These are phyloP conservation scores for Amanita fuliginea DNA, from an alignment of 768 basidiomycete species.

Conservation along the genomic window DNA sequence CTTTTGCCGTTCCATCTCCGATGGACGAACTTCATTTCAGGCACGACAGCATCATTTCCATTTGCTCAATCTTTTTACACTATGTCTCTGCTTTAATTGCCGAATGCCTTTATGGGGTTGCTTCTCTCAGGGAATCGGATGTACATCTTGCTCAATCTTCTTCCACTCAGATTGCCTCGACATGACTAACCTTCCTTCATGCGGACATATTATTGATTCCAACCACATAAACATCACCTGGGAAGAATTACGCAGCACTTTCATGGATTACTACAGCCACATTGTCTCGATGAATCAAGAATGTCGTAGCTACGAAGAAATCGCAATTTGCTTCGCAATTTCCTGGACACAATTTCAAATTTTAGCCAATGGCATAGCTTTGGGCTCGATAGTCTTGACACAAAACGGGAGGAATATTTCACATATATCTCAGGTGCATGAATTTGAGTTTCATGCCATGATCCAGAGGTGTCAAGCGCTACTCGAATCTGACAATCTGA, in stretches of 20 bases:
- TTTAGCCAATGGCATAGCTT: constrained; percentile 50
- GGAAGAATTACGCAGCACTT: constrained; percentile 43
- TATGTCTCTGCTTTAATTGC: constrained; percentile 64
- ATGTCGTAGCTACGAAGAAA: constrained; percentile 53
- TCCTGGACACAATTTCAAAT: constrained; percentile 62
- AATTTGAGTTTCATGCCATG: constrained; percentile 51
- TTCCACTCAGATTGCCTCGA: constrained; percentile 12
- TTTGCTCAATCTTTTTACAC: constrained; percentile 56
- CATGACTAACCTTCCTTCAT: constrained; percentile 15
- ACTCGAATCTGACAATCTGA: constrained; percentile 29
- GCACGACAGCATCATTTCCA: constrained; percentile 40
- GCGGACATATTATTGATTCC: constrained; percentile 30
- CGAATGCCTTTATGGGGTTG: constrained; percentile 65
- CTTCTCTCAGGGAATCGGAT: constrained; percentile 51
- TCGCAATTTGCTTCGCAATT: constrained; percentile 46
- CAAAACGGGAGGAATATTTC: constrained; percentile 20
- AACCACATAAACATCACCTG: constrained; percentile 41
- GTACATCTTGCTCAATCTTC: constrained; percentile 48
- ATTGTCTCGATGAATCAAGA: constrained; percentile 26
- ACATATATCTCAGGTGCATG: constrained; percentile 25
- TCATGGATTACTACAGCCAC: constrained; percentile 38
- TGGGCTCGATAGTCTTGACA: constrained; percentile 52
- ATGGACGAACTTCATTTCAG: constrained; percentile 14
- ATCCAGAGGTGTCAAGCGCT: constrained; percentile 39
- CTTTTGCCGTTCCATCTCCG: constrained; percentile 38